A percentile compares a stretch with the other conserved stretches of the same genome.
These are phyloP conservation scores for Cephaloascus albidus DNA, from an alignment of 805 yeast genomes.

Conservation along the genomic window DNA sequence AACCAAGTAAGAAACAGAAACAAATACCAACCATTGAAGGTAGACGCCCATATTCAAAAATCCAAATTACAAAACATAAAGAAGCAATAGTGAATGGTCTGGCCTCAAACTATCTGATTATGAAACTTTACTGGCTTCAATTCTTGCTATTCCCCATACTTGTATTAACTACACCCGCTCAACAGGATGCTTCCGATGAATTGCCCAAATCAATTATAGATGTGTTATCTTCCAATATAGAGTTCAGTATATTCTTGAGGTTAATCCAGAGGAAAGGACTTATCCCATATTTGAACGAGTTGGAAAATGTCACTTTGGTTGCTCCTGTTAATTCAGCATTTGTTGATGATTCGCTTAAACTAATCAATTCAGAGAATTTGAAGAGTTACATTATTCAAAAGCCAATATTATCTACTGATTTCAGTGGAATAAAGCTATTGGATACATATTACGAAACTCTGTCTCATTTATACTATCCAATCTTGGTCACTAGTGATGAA, in stretches of 20 bases:
- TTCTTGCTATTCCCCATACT: no score
- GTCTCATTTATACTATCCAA: conserved; percentile 14
- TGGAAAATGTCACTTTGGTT: conserved; percentile 58
- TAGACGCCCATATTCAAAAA: no score
- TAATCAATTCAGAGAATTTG: conserved; percentile 6
- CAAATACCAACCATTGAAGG: no score
- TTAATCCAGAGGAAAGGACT: conserved; percentile 53
- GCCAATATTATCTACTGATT: conserved; percentile 15
- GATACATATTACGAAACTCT: conserved; percentile 6
- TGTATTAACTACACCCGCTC: conserved; percentile 1
- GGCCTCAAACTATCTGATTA: no score
- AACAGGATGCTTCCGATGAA: conserved; percentile 11
- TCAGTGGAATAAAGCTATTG: conserved; percentile 15
- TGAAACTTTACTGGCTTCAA: no score
- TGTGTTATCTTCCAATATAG: conserved; percentile 55
- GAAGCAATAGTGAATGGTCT: no score
- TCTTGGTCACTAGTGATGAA: conserved; percentile 16
- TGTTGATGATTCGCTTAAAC: conserved; percentile 10
- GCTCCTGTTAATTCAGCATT: conserved; percentile 83
- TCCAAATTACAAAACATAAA: no score
- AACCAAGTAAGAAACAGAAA: no score
- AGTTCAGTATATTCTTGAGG: conserved; percentile 56
- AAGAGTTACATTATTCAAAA: conserved; percentile 23
- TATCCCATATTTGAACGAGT: conserved; percentile 49
- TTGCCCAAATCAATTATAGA: conserved; percentile 43